Conservation (phyloP, 2,329 filamentous ascomycete species). For the Arthrobotrys musiformis region DNA sequence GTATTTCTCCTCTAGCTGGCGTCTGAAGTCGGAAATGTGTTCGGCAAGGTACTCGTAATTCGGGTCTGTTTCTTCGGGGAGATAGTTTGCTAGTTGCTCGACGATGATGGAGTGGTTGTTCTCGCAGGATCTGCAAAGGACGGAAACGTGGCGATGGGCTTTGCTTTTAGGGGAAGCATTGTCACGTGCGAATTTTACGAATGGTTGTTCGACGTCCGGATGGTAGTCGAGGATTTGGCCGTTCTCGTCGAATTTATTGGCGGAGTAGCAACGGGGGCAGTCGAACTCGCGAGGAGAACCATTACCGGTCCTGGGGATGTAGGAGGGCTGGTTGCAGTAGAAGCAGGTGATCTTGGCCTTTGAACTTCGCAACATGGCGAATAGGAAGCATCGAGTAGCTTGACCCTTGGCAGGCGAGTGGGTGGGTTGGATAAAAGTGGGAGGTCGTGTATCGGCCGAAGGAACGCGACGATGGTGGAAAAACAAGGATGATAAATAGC, state of each 20-base stretch:
- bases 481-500: background rate
- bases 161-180: conserved; percentile 65
- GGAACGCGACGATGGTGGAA: background rate
- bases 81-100: conserved; percentile 80
- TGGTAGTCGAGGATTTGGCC: conserved; percentile 92
- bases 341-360: conserved; percentile 73
- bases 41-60: conserved; percentile 60
- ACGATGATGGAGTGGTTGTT: conserved; percentile 89
- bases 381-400: conserved; percentile 70
- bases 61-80: conserved; percentile 72
- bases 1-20: conserved; percentile 80
- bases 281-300: conserved; percentile 73
- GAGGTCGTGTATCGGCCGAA: conserved; percentile 62
- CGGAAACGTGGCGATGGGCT: conserved; percentile 61
- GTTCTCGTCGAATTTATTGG: conserved; percentile 89
- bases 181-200: conserved; percentile 65
- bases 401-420: conserved; percentile 44
- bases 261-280: conserved; percentile 82
- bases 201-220: conserved; percentile 68
- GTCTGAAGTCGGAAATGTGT: conserved; percentile 68
- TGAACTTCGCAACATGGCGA: conserved; percentile 62
- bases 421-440: no score
- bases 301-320: conserved; percentile 70
- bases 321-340: conserved; percentile 76
- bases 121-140: conserved; percentile 80